Conservation (phyloP, 139 green algal genomes). For the Asterochloris sp. region DNA sequence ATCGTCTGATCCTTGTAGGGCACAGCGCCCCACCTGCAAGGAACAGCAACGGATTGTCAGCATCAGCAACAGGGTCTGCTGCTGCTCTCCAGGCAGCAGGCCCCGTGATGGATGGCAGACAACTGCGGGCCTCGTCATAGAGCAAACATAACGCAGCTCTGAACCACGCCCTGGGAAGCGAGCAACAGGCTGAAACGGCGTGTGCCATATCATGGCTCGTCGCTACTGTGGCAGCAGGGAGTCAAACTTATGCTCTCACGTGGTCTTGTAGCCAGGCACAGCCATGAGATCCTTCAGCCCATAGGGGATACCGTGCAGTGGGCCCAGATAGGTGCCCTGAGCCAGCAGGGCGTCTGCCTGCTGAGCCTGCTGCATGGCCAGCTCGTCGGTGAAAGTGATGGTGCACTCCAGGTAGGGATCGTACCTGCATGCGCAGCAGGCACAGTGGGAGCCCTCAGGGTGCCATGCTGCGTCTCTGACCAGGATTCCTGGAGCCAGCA, state of each 20-base stretch:
- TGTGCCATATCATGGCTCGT: too few relatives aligned
- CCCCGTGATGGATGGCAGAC: too few relatives aligned
- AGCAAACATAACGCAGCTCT: too few relatives aligned
- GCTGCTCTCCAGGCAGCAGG: too few relatives aligned
- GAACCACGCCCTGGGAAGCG: too few relatives aligned
- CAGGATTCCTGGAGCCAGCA: neutral
- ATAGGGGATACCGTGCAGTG: constrained; percentile 36
- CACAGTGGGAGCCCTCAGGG: too few relatives aligned
- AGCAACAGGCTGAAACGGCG: too few relatives aligned
- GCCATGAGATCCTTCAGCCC: constrained; percentile 35
- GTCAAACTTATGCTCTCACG: neutral
- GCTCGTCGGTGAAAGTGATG: constrained; percentile 27
- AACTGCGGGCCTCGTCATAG: too few relatives aligned
- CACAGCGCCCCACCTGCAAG: constrained; percentile 11
- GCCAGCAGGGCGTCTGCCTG: constrained; percentile 26
- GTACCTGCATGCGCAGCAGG: constrained; percentile 13
- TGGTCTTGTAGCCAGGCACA: constrained; percentile 24
- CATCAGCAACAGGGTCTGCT: too few relatives aligned
- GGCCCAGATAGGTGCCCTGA: constrained; percentile 18
- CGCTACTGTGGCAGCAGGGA: too few relatives aligned
- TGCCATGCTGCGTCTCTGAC: too few relatives aligned
- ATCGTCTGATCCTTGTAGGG: constrained; percentile 18
- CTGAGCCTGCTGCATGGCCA: constrained; percentile 21
- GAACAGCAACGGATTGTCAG: too few relatives aligned
- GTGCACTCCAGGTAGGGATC: constrained; percentile 25